A percentile compares a stretch with the other conserved stretches of the same genome.
Evolutionary conservation across 768 basidiomycete species (phyloP).

Genomic region (Mycena metata): DNA sequence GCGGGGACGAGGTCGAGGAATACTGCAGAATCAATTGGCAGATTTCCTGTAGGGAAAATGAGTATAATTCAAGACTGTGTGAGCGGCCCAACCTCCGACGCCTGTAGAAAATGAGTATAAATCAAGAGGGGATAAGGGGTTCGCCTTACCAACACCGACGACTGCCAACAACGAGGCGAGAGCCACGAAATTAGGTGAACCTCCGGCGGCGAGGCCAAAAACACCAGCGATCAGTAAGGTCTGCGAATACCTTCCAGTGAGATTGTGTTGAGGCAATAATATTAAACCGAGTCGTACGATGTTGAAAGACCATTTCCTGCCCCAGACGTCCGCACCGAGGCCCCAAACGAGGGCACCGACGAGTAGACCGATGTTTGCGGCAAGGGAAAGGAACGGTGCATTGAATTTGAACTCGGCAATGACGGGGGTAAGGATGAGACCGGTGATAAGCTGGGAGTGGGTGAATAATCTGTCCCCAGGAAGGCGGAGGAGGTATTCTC

Average conservation of each 20-base stretch:
- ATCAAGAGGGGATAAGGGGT: no score
- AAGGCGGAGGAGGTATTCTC: constrained; percentile 38
- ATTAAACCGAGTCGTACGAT: not conserved
- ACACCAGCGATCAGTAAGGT: constrained; percentile 77
- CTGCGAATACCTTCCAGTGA: constrained; percentile 67
- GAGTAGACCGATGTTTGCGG: constrained; percentile 79
- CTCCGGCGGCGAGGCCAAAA: constrained; percentile 76
- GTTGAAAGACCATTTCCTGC: constrained; percentile 61
- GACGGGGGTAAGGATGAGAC: constrained; percentile 74
- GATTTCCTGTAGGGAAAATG: constrained; percentile 52
- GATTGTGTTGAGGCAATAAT: constrained; percentile 55
- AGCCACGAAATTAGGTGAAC: constrained; percentile 64
- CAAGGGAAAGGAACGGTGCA: constrained; percentile 75
- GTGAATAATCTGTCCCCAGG: not conserved
- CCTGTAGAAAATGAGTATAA: no score
- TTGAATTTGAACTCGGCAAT: constrained; percentile 74
- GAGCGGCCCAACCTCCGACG: constrained; percentile 62
- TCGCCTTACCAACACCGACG: constrained; percentile 71
- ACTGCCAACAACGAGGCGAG: constrained; percentile 64
- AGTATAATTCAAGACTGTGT: constrained; percentile 2
- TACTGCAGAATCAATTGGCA: constrained; percentile 82
- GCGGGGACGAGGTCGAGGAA: constrained; percentile 85
- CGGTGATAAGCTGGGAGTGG: constrained; percentile 65
- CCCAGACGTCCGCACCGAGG: constrained; percentile 78
- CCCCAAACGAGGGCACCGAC: constrained; percentile 81